A percentile compares a stretch with the other conserved stretches of the same genome.
Conservation (phyloP, 164 flowering plant genomes). For the Stephania yunnanensis region DNA sequence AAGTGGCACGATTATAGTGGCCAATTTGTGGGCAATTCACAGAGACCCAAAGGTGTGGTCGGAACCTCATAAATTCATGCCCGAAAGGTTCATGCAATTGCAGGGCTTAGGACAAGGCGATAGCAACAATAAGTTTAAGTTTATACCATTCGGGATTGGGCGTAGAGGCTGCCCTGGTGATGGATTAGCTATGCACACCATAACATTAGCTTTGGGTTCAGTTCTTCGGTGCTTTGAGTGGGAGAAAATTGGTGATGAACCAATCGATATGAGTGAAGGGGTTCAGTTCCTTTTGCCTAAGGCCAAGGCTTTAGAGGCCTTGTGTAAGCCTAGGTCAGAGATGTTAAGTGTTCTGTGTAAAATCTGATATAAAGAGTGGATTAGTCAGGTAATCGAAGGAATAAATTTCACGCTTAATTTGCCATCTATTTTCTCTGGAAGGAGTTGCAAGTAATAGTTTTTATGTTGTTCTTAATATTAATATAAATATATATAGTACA, state of each 20-base stretch:
- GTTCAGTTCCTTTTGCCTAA: neutral
- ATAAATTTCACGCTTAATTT: too few species aligned
- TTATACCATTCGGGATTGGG: neutral
- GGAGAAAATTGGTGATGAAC: neutral
- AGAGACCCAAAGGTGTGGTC: neutral
- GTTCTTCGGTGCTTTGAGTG: neutral
- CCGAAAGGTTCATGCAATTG: neutral
- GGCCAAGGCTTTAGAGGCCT: neutral
- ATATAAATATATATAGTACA: too few species aligned
- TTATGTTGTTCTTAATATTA: too few species aligned
- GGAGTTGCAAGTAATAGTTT: too few species aligned
- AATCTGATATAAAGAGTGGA: too few species aligned
- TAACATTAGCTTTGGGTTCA: neutral
- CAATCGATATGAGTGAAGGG: neutral
- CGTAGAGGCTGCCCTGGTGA: neutral
- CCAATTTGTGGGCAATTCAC: neutral
- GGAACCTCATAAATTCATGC: neutral
- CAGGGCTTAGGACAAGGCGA: neutral
- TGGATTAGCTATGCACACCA: neutral
- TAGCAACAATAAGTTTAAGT: neutral
- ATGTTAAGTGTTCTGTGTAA: too few species aligned
- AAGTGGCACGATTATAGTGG: neutral
- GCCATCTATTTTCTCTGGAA: too few species aligned
- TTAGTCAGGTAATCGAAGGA: too few species aligned
- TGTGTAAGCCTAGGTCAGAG: neutral